A percentile compares a stretch with the other conserved stretches of the same genome.
Evolutionary conservation across 257 asterid species (phyloP).

Genomic region (Anisodus acutangulus): DNA sequence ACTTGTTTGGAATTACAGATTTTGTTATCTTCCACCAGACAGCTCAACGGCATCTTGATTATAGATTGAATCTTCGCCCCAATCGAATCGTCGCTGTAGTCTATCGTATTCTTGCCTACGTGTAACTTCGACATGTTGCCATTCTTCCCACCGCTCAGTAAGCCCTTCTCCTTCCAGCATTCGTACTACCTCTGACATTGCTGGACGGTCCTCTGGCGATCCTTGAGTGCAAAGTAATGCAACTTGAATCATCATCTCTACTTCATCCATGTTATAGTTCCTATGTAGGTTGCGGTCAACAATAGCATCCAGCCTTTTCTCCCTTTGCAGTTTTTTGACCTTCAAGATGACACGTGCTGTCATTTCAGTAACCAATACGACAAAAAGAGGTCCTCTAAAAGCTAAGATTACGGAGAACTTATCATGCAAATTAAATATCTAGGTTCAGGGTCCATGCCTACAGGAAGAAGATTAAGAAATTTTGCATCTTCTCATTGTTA

Average conservation of each 20-base stretch:
- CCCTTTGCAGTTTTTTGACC: constrained; percentile 88
- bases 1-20: constrained; percentile 17
- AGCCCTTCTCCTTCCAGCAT: constrained; percentile 97
- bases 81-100: constrained; percentile 75
- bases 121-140: constrained; percentile 76
- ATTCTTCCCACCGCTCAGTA: constrained; percentile 90
- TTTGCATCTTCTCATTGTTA: neutral
- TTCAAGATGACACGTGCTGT: constrained; percentile 29
- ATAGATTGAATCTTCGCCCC: constrained; percentile 80
- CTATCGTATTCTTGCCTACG: constrained; percentile 79
- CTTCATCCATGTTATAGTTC: constrained; percentile 65
- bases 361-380: neutral
- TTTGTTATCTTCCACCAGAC: constrained; percentile 77
- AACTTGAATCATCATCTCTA: constrained; percentile 96
- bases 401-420: neutral
- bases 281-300: constrained; percentile 71
- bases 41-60: constrained; percentile 79
- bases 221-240: constrained; percentile 88
- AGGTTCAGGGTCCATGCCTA: neutral
- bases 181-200: constrained; percentile 93
- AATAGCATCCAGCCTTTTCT: constrained; percentile 73
- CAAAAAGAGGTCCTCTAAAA: neutral
- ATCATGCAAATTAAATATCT: neutral
- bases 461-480: neutral
- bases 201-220: constrained; percentile 93